phyloP scores from a whole-genome alignment of 2,329 filamentous ascomycete species.

The Ceratocystis eucalypticola region DNA sequence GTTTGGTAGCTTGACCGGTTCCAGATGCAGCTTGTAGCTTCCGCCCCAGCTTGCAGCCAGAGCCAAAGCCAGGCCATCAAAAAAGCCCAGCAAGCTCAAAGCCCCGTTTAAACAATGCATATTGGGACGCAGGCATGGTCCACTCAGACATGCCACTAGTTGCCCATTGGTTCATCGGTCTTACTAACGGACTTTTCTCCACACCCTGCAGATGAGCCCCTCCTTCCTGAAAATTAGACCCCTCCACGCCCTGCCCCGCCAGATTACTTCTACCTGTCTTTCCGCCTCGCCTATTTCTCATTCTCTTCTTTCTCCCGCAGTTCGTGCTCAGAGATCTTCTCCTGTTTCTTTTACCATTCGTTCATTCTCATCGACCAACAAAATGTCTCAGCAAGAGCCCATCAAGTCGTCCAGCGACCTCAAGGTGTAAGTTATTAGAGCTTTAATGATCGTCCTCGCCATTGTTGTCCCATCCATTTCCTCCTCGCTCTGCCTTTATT shows the following conservation, averaged over 20 bases:
- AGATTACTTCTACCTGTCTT: conserved; percentile 24
- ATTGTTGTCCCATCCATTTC: too few species aligned
- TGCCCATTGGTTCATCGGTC: conserved; percentile 21
- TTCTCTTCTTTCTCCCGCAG: conserved; percentile 29
- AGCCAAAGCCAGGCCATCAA: not conserved
- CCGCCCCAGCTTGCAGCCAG: not conserved
- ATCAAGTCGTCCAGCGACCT: conserved; percentile 49
- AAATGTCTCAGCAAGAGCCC: too few species aligned
- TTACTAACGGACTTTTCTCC: conserved; percentile 31
- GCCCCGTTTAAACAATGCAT: conserved; percentile 6
- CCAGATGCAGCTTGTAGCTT: not conserved
- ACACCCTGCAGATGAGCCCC: conserved; percentile 34
- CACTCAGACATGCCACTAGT: conserved; percentile 22
- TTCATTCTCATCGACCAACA: conserved; percentile 40
- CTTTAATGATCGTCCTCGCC: too few species aligned
- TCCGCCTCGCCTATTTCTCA: conserved; percentile 29
- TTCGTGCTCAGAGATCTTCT: conserved; percentile 24
- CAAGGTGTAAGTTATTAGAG: conserved; percentile 47
- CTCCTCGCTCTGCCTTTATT: too few species aligned
- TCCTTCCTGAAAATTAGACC: conserved; percentile 30
- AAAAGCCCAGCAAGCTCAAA: not conserved
- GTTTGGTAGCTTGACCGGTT: not conserved
- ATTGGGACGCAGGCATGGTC: conserved; percentile 16
- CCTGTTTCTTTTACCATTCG: conserved; percentile 31
- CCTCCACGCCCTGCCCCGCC: conserved; percentile 33